These are phyloP conservation scores for Lyophyllum atratum DNA, from an alignment of 768 basidiomycete species.

Conservation along the genomic window DNA sequence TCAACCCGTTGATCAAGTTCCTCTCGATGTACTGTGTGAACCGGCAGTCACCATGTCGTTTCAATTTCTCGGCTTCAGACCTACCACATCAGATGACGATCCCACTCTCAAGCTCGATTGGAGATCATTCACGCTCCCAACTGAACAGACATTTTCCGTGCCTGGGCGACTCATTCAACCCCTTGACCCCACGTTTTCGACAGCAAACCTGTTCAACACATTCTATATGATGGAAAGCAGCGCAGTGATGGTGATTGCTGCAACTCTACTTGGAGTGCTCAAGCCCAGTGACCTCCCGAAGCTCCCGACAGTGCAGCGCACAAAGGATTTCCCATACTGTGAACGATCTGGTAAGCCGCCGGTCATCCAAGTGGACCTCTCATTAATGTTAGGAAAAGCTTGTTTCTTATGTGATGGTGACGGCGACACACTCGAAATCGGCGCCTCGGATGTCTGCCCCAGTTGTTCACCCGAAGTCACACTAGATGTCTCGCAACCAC, in stretches of 20 bases:
- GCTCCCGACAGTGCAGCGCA: neutral
- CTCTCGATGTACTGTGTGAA: conserved; percentile 15
- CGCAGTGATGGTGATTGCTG: neutral
- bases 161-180: conserved; percentile 18
- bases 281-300: neutral
- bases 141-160: conserved; percentile 13
- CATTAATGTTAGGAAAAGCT: conserved; percentile 3
- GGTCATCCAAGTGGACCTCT: neutral
- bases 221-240: conserved; percentile 8
- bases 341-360: neutral
- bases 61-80: conserved; percentile 17
- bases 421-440: neutral
- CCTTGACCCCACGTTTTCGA: conserved; percentile 15
- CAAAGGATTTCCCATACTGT: conserved; percentile 6
- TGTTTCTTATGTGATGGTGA: conserved; percentile 4
- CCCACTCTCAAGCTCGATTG: conserved; percentile 17
- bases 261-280: neutral
- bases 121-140: conserved; percentile 13
- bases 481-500: conserved; percentile 3
- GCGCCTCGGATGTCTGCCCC: conserved; percentile 1
- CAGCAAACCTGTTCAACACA: neutral
- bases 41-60: conserved; percentile 10
- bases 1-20: conserved; percentile 6
- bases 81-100: conserved; percentile 20
- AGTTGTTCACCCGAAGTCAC: conserved; percentile 8